Conservation (phyloP, 768 basidiomycete genomes). For the Lyophyllum shimeji region DNA sequence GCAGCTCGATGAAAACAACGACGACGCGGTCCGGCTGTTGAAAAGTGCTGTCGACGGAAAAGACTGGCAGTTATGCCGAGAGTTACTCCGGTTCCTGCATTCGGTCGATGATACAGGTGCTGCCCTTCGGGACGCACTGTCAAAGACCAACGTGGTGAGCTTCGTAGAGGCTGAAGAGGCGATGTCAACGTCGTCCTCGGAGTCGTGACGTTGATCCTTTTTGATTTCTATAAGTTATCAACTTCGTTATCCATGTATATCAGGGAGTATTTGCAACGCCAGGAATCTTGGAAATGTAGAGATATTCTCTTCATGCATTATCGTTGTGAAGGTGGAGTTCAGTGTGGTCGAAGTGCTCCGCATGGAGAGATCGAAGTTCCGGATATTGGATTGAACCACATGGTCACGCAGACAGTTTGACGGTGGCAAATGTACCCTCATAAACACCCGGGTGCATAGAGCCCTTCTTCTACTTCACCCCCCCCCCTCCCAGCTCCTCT, state of each 20-base stretch:
- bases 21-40: conserved; percentile 80
- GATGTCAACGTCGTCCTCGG: conserved; percentile 4
- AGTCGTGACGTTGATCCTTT: no score
- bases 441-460: neutral
- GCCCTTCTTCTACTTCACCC: no score
- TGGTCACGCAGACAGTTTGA: neutral
- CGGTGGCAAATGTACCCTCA: no score
- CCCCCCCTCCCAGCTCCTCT: neutral
- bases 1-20: conserved; percentile 76
- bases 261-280: no score
- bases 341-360: no score
- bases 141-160: conserved; percentile 22
- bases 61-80: conserved; percentile 91
- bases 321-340: no score
- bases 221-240: no score
- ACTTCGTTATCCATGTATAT: no score
- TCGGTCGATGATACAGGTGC: conserved; percentile 87
- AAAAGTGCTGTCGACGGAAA: conserved; percentile 71
- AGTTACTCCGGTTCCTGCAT: conserved; percentile 88
- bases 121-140: conserved; percentile 63
- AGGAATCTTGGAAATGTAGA: no score
- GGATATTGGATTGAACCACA: neutral
- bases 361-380: neutral
- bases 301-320: no score
- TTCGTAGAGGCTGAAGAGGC: conserved; percentile 14